Evolutionary conservation across 108 stramenopile species (phyloP), one percentile per base, ranked within the genome.

Genomic region (Pseudonitzschia multistriata): DNA sequence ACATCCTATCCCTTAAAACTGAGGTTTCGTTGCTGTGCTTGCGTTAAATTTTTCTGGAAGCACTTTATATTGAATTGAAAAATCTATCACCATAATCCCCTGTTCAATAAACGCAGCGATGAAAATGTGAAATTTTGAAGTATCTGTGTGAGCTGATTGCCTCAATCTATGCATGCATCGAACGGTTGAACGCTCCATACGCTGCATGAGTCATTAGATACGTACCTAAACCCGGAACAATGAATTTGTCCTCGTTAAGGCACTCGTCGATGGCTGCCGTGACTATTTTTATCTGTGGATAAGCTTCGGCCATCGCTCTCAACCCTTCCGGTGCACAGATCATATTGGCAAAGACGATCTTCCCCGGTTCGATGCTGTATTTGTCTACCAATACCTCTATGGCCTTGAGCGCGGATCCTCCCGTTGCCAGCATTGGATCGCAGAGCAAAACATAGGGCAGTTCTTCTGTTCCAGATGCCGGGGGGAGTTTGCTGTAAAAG

Each of bases 381-480:
- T 74, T 28, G 0, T 83, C 79, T 3, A 86, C 54, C 66, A 99
- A 68, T 6, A 79, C 74, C 15, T 84, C 71, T 31, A 99, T 74
- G 22, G 99, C 99, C 55, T 70, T 74, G n/a, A 76, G 59, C 7
- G 95, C 96, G 34, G 85, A 90, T 19, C 98, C 97, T 21, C 98
- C 99, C 5, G 99, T 99, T 10, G 97, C 99, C 57, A 99, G 81
- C 99, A 99, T 99, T 11, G 99, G 99, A 78, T 99, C 99, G 56
- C 94, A 95, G 7, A 99, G 79, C 7, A 99, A 42, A 0, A 98
- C 86, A n/a, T 45, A 28, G 31, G 59, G 59, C 3, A 19, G 31
- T 33, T 29, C n/a, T 17, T 40, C 21, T 22, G 30, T 47, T 37
- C 36, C 40, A 8, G 98, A 81, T 10, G 73, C 81, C 7, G 81